Evolutionary conservation across 495 filamentous ascomycete species (phyloP).

Genomic region (Penicillium robsamsonii): DNA sequence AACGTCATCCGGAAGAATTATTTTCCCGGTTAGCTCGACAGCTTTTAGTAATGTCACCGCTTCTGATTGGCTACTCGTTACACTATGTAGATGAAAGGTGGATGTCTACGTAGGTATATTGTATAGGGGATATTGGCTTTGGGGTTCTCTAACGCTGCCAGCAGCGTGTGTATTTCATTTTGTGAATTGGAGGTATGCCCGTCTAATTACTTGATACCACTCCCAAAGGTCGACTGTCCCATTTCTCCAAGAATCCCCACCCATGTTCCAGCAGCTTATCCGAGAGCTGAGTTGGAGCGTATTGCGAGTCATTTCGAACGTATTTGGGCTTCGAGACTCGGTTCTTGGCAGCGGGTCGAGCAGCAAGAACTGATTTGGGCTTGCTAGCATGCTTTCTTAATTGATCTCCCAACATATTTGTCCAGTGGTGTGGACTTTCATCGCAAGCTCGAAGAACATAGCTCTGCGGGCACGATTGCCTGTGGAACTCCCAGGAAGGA

Average conservation of each 20-base stretch:
- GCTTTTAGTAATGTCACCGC: constrained; percentile 15
- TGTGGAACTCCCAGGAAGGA: constrained; percentile 30
- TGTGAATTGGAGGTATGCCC: background rate
- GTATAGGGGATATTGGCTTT: background rate
- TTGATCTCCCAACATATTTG: constrained; percentile 21
- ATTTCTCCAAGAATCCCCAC: constrained; percentile 33
- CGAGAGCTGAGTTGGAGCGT: constrained; percentile 5
- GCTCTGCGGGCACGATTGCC: constrained; percentile 27
- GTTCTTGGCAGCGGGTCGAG: background rate
- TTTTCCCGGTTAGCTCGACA: constrained; percentile 12
- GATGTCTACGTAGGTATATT: background rate
- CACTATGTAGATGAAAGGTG: background rate
- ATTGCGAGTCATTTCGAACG: background rate
- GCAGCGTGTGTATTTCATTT: constrained; percentile 15
- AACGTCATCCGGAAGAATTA: constrained; percentile 26
- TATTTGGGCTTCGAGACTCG: constrained; percentile 2
- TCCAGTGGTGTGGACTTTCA: constrained; percentile 35
- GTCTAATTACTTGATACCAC: constrained; percentile 20
- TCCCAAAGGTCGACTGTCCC: constrained; percentile 39
- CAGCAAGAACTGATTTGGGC: background rate
- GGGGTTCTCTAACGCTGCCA: constrained; percentile 17
- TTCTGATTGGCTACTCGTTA: constrained; percentile 15
- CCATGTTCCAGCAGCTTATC: constrained; percentile 31
- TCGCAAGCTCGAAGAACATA: constrained; percentile 39
- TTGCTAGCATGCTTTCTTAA: constrained; percentile 15